These are phyloP conservation scores for Hypoxylon sp. DNA, from an alignment of 2,329 filamentous ascomycete genomes.

Conservation along the genomic window DNA sequence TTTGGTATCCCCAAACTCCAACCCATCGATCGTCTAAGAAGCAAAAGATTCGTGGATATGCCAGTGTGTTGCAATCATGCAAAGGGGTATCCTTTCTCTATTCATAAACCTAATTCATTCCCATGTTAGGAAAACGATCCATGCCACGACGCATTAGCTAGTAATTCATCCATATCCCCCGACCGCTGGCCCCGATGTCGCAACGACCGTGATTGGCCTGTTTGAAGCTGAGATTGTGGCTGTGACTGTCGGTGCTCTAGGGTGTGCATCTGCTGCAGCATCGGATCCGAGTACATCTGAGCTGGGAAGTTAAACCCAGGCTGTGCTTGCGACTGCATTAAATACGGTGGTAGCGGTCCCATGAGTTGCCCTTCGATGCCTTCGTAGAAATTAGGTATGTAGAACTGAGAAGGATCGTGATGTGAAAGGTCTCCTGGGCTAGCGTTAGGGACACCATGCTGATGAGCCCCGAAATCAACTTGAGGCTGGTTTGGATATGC, in stretches of 20 bases:
- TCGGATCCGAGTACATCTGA: conserved; percentile 63
- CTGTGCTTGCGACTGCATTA: conserved; percentile 69
- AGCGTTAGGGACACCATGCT: conserved; percentile 51
- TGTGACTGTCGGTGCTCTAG: conserved; percentile 52
- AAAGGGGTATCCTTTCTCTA: conserved; percentile 51
- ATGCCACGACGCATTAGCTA: conserved; percentile 58
- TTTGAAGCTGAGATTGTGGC: conserved; percentile 49
- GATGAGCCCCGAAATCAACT: conserved; percentile 68
- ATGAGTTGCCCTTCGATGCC: conserved; percentile 82
- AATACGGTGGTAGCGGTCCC: conserved; percentile 78
- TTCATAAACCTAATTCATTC: conserved; percentile 48
- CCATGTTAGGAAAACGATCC: conserved; percentile 52
- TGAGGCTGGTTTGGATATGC: conserved; percentile 84
- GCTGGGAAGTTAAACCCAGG: conserved; percentile 60
- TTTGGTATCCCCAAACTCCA: conserved; percentile 42
- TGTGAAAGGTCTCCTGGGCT: conserved; percentile 53
- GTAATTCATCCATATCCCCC: conserved; percentile 65
- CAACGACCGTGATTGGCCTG: conserved; percentile 46
- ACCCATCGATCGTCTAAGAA: conserved; percentile 40
- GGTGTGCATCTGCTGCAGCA: conserved; percentile 59
- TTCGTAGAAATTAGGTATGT: conserved; percentile 69
- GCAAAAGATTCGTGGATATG: conserved; percentile 40
- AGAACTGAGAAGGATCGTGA: conserved; percentile 62
- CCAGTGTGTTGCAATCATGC: conserved; percentile 44
- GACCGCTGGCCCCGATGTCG: conserved; percentile 56